Base-by-base conservation (phyloP, 805 yeast genomes). In the Cyberlindnera galapagoensis region DNA sequence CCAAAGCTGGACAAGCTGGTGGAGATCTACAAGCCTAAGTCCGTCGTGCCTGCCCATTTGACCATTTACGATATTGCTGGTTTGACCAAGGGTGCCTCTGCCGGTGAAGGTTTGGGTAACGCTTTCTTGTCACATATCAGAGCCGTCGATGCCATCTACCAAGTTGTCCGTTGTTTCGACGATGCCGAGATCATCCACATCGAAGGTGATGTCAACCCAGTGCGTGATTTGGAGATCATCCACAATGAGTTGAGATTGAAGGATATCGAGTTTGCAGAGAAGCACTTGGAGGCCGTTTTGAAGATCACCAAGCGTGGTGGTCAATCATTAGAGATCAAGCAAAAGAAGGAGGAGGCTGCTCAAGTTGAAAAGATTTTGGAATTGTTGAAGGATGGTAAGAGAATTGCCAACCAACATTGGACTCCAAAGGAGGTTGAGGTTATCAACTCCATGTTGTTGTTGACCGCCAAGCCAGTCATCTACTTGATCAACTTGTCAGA, bases 21-120 rank as follows among this genome's bases (percentile, higher is more conserved):
- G 51, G 73, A 73, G 31, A 63, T 81, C 51, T 92, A 86, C 71
- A 71, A 74, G 56, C 90, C 97, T 39, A 82, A 85, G 52, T 73
- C 82, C 49, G 76, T 76, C 56, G 87, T 90, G 39, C 97, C 97
- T 39, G 96, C 97, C 12, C 80, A 71, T 56, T 76, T 90, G 61
- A 90, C 97, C 37, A 77, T 92, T 38, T 87, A 84, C 55, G 98
- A 92, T 66, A 92, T 92, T 63, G 98, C 98, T 39, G 98, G 98
- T 61, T 71, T 92, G 58, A 90, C 97, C 45, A 85, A 85, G 65
- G 97, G 96, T 65, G 97, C 97, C 23, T 77, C 86, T 39, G 80
- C 83, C 34, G 97, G 97, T 61, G 97, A 87, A 65, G 98, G 98
- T 59, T 76, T 92, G 46, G 98, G 98, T 56, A 92, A 92, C 62